Evolutionary conservation across 1,284 basidiomycete species (phyloP).

Genomic region (Cutaneotrichosporon dermatis): DNA sequence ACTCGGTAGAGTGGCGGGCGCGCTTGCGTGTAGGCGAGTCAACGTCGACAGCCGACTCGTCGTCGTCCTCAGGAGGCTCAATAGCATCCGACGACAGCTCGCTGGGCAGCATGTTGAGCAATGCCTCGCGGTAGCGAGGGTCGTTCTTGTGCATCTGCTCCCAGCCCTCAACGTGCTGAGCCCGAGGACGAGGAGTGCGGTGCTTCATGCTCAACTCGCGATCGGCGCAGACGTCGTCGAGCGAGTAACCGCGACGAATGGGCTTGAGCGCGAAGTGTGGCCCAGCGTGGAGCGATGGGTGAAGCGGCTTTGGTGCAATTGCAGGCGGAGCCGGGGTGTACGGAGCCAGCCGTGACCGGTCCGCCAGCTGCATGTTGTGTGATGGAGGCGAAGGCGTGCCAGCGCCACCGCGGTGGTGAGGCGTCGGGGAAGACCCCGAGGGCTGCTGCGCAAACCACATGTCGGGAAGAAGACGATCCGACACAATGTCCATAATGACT

Average conservation of each 20-base stretch:
- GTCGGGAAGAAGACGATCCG: constrained; percentile 19
- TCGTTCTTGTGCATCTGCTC: constrained; percentile 25
- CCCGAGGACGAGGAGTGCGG: constrained; percentile 15
- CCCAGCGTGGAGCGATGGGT: constrained; percentile 2
- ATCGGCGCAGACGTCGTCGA: constrained; percentile 23
- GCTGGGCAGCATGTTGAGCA: constrained; percentile 21
- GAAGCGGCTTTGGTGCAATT: constrained; percentile 16
- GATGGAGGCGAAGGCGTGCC: constrained; percentile 3
- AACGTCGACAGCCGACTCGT: constrained; percentile 17
- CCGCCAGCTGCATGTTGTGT: constrained; percentile 2
- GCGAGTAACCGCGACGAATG: constrained; percentile 19
- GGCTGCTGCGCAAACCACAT: constrained; percentile 21
- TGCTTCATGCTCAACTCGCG: constrained; percentile 25
- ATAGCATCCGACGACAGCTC: constrained; percentile 22
- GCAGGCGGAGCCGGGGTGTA: constrained; percentile 14
- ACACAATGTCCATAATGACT: constrained; percentile 24
- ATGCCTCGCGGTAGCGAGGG: constrained; percentile 22
- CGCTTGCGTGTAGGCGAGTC: constrained; percentile 25
- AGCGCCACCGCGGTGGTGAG: constrained; percentile 1
- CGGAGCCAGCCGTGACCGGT: constrained; percentile 7
- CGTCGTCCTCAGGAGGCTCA: constrained; percentile 23
- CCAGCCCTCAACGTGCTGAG: constrained; percentile 11
- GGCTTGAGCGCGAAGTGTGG: constrained; percentile 14
- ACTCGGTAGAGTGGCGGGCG: constrained; percentile 10
- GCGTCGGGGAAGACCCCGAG: constrained; percentile 19